Evolutionary conservation across 192 early-diverging fungal genomes (phyloP).

Genomic region (Coemansia sp.): DNA sequence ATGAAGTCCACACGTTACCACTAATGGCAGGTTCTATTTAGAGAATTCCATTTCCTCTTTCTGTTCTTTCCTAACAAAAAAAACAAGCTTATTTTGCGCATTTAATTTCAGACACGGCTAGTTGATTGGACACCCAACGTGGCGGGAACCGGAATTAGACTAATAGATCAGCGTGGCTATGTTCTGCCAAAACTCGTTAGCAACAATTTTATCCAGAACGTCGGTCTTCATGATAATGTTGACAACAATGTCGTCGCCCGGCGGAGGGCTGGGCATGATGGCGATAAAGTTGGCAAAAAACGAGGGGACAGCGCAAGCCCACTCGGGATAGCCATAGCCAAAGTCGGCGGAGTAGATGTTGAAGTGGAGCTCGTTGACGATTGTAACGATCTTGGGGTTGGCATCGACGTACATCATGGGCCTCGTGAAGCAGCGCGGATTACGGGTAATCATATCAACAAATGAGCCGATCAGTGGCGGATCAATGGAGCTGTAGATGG

Average conservation of each 20-base stretch:
- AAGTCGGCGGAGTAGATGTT: constrained; percentile 43
- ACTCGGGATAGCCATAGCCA: constrained; percentile 43
- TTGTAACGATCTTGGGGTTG: constrained; percentile 30
- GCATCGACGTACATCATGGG: constrained; percentile 36
- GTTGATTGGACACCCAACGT: background rate
- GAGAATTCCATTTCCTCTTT: too few relatives aligned
- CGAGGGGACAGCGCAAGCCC: constrained; percentile 45
- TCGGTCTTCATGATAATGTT: constrained; percentile 40
- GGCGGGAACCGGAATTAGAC: background rate
- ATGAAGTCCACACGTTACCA: too few relatives aligned
- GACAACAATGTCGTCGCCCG: constrained; percentile 37
- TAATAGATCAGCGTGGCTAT: constrained; percentile 41
- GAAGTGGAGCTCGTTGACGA: constrained; percentile 44
- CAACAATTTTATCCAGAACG: constrained; percentile 37
- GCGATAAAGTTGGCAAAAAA: constrained; percentile 53
- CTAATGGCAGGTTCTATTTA: too few relatives aligned
- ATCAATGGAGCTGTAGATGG: constrained; percentile 30
- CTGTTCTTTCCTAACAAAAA: too few relatives aligned
- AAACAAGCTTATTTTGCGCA: too few relatives aligned
- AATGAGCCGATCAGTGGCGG: constrained; percentile 37
- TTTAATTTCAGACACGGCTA: too few relatives aligned
- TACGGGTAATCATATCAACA: constrained; percentile 33
- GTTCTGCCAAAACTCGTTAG: constrained; percentile 38
- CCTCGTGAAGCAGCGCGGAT: constrained; percentile 40
- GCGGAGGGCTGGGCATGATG: constrained; percentile 46